Base-by-base conservation (phyloP, 2,329 filamentous ascomycete genomes). In the Lomentospora prolificans region DNA sequence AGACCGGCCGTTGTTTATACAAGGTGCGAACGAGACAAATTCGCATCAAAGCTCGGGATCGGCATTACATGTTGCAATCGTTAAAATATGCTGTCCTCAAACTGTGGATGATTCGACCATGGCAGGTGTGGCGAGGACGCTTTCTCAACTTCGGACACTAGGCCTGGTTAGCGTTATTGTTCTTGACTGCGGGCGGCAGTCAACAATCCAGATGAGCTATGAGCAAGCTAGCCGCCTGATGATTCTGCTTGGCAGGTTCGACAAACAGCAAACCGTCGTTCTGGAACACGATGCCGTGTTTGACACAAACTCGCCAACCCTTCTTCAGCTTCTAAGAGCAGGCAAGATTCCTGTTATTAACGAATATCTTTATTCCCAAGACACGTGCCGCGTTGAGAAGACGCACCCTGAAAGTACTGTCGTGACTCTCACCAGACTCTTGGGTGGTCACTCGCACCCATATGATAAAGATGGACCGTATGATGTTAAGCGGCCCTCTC, bases 111-210 rank as follows among this genome's bases (percentile, higher is more conserved):
- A 90, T 58, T 70, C 74, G 2, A 87, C 82, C 0, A 67, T 97
- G 9, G 71, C 79, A 50, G 91, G 90, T 1, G 82, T 97, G 57
- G 89, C 86, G 4, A 84, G 86, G 66, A 97, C 94, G 0, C 71
- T 99, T 41, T 85, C 85, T 28, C 92, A 96, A 67, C 81, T 99
- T 52, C 82, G 84, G 39, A 84, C 86, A 54, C 78, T 99, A 12
- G 92, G 94, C 2, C 79, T 99, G 61, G 77, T 83, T 52, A 90
- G 90, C 58, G 82, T 91, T 19, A 81, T 99, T 0, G 86, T 97
- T 1, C 74, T 96, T 7, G 92, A 96, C 63, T 87, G 85, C 53
- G 75, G 78, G 51, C 67, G 64, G 22, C 71, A 75, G 25, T 71
- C 67, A 57, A 57, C 64, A 57, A 66, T 68, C 25, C 58, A 72